A percentile compares a stretch with the other conserved stretches of the same genome.
Evolutionary conservation across 257 asterid genomes (phyloP).

Genomic region (Lavandula angustifolia): DNA sequence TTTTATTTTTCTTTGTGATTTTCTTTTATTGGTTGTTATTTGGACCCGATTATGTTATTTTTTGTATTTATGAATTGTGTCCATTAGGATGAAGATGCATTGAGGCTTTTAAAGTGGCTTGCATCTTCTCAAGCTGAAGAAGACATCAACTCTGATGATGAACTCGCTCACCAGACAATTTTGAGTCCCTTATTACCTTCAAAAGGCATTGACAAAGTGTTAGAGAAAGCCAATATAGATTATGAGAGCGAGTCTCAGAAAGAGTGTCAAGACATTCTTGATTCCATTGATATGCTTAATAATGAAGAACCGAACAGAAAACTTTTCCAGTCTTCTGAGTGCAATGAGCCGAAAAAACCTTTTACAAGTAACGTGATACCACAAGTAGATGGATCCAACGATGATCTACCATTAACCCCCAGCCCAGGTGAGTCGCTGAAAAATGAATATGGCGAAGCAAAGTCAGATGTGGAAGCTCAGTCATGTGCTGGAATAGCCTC

Average conservation of each 20-base stretch:
- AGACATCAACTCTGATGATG: conserved; percentile 97
- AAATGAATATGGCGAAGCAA: conserved; percentile 38
- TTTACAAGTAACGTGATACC: conserved; percentile 49
- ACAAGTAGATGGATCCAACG: conserved; percentile 82
- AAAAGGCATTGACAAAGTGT: conserved; percentile 57
- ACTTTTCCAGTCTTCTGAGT: conserved; percentile 34
- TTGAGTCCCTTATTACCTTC: conserved; percentile 80
- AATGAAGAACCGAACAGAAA: conserved; percentile 49
- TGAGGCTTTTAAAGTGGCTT: conserved; percentile 90
- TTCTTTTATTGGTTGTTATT: conserved; percentile 12
- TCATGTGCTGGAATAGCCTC: conserved; percentile 38
- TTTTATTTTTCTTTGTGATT: background rate
- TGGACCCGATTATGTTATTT: conserved; percentile 15
- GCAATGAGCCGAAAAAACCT: conserved; percentile 38
- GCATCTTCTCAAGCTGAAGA: conserved; percentile 98
- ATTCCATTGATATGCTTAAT: conserved; percentile 57
- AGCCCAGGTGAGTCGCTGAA: conserved; percentile 42
- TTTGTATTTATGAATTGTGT: conserved; percentile 25
- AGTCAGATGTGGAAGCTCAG: conserved; percentile 34
- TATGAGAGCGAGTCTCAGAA: conserved; percentile 87
- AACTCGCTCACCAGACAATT: conserved; percentile 73
- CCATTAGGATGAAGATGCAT: conserved; percentile 75
- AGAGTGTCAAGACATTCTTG: conserved; percentile 98
- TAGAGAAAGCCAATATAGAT: conserved; percentile 82
- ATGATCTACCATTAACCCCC: conserved; percentile 49